These are phyloP conservation scores for Geotrichum bryndzae DNA, from an alignment of 1,139 yeast genomes.

Conservation along the genomic window DNA sequence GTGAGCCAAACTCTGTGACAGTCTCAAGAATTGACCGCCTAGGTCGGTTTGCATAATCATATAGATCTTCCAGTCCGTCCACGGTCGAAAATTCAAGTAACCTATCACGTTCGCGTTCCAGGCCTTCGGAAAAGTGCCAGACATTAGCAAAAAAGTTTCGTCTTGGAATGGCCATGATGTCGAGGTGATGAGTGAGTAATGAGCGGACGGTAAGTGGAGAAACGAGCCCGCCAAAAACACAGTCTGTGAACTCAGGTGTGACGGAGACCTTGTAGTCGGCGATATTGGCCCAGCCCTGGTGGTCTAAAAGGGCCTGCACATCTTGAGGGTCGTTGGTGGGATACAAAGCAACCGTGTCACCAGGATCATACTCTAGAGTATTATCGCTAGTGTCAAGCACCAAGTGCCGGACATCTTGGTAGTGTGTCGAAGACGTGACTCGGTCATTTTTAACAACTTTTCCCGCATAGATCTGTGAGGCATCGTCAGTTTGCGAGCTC, in stretches of 20 bases:
- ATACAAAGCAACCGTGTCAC: constrained; percentile 73
- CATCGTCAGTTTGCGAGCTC: constrained; percentile 20
- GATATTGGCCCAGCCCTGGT: constrained; percentile 66
- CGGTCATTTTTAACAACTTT: constrained; percentile 47
- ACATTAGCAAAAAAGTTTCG: constrained; percentile 61
- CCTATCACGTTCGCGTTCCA: constrained; percentile 66
- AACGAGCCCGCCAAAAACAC: constrained; percentile 52
- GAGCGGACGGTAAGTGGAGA: constrained; percentile 58
- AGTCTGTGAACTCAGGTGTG: constrained; percentile 29
- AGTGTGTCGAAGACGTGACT: constrained; percentile 65
- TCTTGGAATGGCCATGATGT: constrained; percentile 75
- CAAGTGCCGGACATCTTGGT: constrained; percentile 81
- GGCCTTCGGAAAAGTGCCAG: constrained; percentile 65
- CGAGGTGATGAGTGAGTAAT: constrained; percentile 73
- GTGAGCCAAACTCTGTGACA: constrained; percentile 67
- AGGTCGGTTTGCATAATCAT: constrained; percentile 86
- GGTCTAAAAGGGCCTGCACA: constrained; percentile 59
- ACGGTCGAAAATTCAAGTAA: constrained; percentile 65
- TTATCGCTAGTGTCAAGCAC: constrained; percentile 36
- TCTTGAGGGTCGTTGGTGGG: constrained; percentile 62
- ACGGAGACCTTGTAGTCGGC: constrained; percentile 50
- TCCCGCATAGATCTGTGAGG: constrained; percentile 34
- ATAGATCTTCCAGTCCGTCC: constrained; percentile 65
- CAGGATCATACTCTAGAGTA: constrained; percentile 44
- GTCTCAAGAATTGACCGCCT: constrained; percentile 82